Evolutionary conservation across 768 basidiomycete genomes (phyloP), one percentile per base, ranked within the genome.

Genomic region (Collybia sordida): DNA sequence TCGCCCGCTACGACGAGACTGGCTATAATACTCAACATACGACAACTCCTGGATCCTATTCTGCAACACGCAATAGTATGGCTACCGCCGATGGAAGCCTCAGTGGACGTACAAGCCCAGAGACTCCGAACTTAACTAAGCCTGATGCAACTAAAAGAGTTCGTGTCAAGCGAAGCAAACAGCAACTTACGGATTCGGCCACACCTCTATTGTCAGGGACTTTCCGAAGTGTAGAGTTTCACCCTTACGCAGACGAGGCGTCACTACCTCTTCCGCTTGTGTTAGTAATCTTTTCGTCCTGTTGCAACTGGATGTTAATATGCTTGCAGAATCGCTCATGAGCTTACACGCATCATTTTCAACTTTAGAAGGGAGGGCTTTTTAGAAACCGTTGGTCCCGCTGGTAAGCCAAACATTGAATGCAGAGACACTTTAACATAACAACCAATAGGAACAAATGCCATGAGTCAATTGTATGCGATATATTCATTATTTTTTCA

Each of bases 371-470:
- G 86, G 31, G 85, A 90, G 57, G 93, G 92, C 1, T 85, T 85
- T 49, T 67, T 98, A 44, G 95, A 97, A 65, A 86, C 86, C 15
- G 85, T 95, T 52, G 95, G 95, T 27, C 93, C 93, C 11, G 93
- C 94, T 23, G 86, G 91, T 82, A 63, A 64, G 70, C 60, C 11
- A 31, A 21, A 4, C 42, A 19, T 25, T 45, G 24, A 34, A 36
- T 31, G 27, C 19, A 19, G 42, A 40, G 21, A 21, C 24, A 17
- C n/a, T 22, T 1, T 36, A 8, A 47, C 24, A 21, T 47, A 7
- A 58, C 49, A 49, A 41, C n/a, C 45, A 27, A 39, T 55, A 88
- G 90, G 90, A 54, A 72, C 82, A 39, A 95, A 94, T 67, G 80
- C 88, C 0, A 79, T 95, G 79, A 85, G 78, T 53, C 77, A 69